phyloP scores from a whole-genome alignment of 495 filamentous ascomycete species.

The Gamarada debralockiae region DNA sequence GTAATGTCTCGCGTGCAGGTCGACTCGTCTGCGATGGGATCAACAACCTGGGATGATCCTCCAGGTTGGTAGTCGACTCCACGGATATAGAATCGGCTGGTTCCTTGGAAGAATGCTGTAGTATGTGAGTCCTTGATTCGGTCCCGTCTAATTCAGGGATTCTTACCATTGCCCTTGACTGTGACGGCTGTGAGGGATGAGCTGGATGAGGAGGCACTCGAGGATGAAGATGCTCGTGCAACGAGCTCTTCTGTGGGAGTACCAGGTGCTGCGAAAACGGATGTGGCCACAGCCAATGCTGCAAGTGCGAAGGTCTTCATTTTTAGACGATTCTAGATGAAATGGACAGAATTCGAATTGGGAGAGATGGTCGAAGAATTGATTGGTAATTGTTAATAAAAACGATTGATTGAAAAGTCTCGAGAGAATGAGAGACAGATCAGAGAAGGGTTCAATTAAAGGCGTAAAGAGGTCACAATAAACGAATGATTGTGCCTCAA shows the following conservation, averaged over 20 bases:
- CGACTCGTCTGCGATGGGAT: conserved; percentile 71
- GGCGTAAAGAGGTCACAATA: conserved; percentile 26
- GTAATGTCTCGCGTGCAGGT: conserved; percentile 80
- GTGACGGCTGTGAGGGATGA: conserved; percentile 46
- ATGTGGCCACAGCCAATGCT: conserved; percentile 51
- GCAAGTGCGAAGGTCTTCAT: conserved; percentile 54
- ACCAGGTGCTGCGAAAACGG: conserved; percentile 48
- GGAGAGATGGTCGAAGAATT: conserved; percentile 13
- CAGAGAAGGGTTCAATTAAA: conserved; percentile 24
- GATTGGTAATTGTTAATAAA: conserved; percentile 8
- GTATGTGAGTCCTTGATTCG: conserved; percentile 21
- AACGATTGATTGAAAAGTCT: conserved; percentile 22
- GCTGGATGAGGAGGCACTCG: too few relatives aligned
- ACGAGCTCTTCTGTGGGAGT: conserved; percentile 46
- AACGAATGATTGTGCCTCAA: conserved; percentile 28
- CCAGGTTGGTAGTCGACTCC: conserved; percentile 96
- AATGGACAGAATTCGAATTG: conserved; percentile 12
- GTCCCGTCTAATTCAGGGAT: conserved; percentile 25
- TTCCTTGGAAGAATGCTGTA: conserved; percentile 74
- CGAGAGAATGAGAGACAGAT: conserved; percentile 33
- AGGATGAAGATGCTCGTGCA: conserved; percentile 7
- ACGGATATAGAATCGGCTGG: conserved; percentile 84
- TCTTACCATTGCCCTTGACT: conserved; percentile 47
- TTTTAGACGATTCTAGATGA: conserved; percentile 25
- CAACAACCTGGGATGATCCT: conserved; percentile 69